Base-by-base conservation (phyloP, 2,329 filamentous ascomycete genomes). In the Aspergillus intermedius region DNA sequence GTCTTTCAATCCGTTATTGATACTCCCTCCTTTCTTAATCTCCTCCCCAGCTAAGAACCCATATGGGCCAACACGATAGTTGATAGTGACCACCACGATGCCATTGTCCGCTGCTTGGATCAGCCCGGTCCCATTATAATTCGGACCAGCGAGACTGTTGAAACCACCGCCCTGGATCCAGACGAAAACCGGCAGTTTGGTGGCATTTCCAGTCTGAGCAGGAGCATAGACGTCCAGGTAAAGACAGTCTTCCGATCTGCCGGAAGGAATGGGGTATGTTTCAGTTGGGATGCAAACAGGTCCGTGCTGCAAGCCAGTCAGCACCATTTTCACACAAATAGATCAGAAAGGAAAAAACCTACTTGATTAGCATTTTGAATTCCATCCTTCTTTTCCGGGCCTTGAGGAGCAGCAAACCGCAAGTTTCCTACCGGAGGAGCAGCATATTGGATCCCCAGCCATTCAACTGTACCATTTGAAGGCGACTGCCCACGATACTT, bases 361-460 rank as follows among this genome's bases (percentile, higher is more conserved):
- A 82, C 81, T 62, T 74, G 60, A n/a, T 73, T 71, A 17, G 85
- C 85, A 48, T 74, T 58, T 49, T 81, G 76, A 3, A 79, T 61
- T 1, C 68, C 71, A 2, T 66, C 50, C 15, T 72, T 68, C 1
- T 63, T 56, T 0, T 68, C 53, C 2, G 87, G 86, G 62, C 87
- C 82, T 57, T 77, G 71, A 0, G 88, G 86, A 10, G 82, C 80
- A 46, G 76, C 73, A 60, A 90, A 91, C 17, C 88, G 77, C 51
- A 87, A 62, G 5, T 78, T 58, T 1, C 82, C 84, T 2, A 86
- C 49, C 0, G 87, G 87, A 12, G 86, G 74, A 4, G 84, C 82
- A 1, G 87, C 87, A 70, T 82, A 93, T 40, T 86, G 80, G 54
- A 93, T 80, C 1, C 86, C 87, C 6, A 88, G 75, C 85, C 86